phyloP scores from a whole-genome alignment of 2,329 filamentous ascomycete species.

The Venturiaceae sp. region DNA sequence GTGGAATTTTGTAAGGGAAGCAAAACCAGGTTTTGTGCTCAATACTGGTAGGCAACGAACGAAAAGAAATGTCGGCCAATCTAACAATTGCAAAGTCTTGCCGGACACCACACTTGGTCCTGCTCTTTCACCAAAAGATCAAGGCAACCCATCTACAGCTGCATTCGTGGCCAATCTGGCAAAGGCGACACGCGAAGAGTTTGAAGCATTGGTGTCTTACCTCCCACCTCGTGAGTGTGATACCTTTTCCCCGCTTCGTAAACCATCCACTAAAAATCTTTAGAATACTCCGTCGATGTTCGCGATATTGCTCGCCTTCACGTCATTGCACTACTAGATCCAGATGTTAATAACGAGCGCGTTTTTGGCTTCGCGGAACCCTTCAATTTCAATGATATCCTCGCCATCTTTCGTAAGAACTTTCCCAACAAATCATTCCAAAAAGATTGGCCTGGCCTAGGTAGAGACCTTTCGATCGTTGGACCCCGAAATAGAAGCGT shows the following conservation, averaged over 20 bases:
- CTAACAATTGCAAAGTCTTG: constrained; percentile 9
- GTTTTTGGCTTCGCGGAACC: constrained; percentile 10
- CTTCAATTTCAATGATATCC: constrained; percentile 9
- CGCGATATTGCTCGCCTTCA: constrained; percentile 34
- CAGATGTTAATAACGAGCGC: constrained; percentile 8
- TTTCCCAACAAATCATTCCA: constrained; percentile 28
- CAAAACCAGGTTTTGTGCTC: constrained; percentile 33
- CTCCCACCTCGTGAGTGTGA: not conserved
- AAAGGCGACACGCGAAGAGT: not conserved
- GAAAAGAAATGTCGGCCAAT: not conserved
- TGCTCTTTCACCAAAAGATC: constrained; percentile 23
- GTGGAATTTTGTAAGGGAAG: constrained; percentile 36
- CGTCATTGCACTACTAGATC: constrained; percentile 8
- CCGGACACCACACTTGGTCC: constrained; percentile 26
- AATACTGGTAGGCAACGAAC: constrained; percentile 19
- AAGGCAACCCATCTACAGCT: constrained; percentile 16
- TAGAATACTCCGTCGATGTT: constrained; percentile 34
- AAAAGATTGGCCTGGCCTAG: constrained; percentile 9
- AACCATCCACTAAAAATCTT: constrained; percentile 4
- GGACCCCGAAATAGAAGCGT: not conserved
- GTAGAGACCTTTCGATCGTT: not conserved
- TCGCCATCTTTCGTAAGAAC: constrained; percentile 9
- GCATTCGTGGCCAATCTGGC: constrained; percentile 12
- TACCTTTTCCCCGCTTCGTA: not conserved
- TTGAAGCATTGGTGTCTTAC: not conserved